These are phyloP conservation scores for Synchytrium microbalum DNA, from an alignment of 371 early-diverging fungal species.

Conservation along the genomic window DNA sequence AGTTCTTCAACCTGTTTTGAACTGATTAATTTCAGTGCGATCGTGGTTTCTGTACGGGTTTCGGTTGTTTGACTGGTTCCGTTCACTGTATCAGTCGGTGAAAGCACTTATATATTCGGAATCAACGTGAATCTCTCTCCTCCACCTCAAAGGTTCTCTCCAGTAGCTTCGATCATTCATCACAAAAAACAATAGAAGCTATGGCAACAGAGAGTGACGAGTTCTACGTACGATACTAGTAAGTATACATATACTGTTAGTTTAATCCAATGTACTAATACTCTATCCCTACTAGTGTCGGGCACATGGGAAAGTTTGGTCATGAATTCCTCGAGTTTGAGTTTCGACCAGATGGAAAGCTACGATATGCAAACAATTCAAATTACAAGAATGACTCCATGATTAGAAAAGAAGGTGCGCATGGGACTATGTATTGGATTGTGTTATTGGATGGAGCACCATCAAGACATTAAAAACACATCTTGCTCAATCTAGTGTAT, in stretches of 20 bases:
- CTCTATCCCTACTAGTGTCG: conserved; percentile 50
- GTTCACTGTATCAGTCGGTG: no score
- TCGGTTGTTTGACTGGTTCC: no score
- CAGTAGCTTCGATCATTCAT: no score
- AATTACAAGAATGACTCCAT: conserved; percentile 95
- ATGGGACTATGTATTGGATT: conserved; percentile 2
- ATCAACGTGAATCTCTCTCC: no score
- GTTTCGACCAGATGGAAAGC: conserved; percentile 78
- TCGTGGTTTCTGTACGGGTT: no score
- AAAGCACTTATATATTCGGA: no score
- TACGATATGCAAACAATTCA: conserved; percentile 95
- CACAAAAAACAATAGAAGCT: no score
- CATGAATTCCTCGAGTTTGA: conserved; percentile 98
- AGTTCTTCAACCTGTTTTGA: no score
- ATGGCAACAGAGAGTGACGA: conserved; percentile 12
- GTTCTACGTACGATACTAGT: conserved; percentile 28
- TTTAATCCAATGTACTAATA: neutral
- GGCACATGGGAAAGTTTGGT: conserved; percentile 90
- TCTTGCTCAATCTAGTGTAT: conserved; percentile 42
- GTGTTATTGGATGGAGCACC: neutral
- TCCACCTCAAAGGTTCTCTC: no score
- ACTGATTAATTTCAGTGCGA: no score
- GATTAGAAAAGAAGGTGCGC: conserved; percentile 83
- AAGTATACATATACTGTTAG: conserved; percentile 1
- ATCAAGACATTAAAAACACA: neutral